Percentiles rank a stretch among this genome's conserved stretches.
Evolutionary conservation across 345 rosid species (phyloP).

Genomic region (Conringia planisiliqua): DNA sequence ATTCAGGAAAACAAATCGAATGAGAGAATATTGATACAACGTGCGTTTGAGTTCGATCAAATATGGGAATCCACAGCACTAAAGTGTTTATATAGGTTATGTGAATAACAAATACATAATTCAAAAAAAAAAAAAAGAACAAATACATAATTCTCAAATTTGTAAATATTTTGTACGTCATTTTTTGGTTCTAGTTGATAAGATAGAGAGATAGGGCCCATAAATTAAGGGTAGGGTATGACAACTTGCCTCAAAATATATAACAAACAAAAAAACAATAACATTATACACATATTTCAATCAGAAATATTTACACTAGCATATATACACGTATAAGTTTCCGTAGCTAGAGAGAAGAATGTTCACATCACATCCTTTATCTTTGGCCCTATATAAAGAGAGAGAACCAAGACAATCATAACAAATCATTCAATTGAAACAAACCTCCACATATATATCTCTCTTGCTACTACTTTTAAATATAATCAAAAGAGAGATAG

Average conservation of each 20-base stretch:
- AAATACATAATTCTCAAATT: background rate
- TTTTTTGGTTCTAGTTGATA: background rate
- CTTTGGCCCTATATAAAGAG: slow-evolving; percentile 30
- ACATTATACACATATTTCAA: background rate
- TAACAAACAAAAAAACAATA: background rate
- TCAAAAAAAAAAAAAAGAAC: no score
- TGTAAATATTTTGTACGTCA: background rate
- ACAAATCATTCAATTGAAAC: slow-evolving; percentile 3
- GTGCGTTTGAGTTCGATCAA: background rate
- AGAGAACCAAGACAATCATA: slow-evolving; percentile 18
- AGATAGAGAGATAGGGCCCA: background rate
- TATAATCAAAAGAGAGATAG: background rate
- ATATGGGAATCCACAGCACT: background rate
- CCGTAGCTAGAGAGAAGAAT: slow-evolving; percentile 15
- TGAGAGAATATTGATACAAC: background rate
- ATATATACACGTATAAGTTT: slow-evolving; percentile 20
- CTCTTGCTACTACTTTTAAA: background rate
- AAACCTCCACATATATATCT: background rate
- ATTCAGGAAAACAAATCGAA: background rate
- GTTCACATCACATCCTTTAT: slow-evolving; percentile 20
- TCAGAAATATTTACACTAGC: background rate
- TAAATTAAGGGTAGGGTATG: background rate
- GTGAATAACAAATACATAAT: background rate
- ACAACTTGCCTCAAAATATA: background rate
- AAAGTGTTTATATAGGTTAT: background rate